Conservation (phyloP, 768 basidiomycete genomes). For the Rhodosporidiobolus odoratus region DNA sequence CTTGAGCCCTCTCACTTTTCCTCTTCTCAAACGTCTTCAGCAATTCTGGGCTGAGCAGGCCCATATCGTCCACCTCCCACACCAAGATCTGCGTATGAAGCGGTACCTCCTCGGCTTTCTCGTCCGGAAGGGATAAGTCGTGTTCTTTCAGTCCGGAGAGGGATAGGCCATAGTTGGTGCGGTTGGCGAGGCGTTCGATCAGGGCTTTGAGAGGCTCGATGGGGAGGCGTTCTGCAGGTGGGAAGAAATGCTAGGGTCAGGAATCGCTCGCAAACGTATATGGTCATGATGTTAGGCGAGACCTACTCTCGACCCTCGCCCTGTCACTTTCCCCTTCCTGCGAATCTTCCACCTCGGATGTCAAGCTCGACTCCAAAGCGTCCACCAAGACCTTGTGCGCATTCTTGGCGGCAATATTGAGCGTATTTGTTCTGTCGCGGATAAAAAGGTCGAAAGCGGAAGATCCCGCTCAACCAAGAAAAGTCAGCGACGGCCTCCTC, state of each 20-base stretch:
- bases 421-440: slow-evolving; percentile 64
- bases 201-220: slow-evolving; percentile 57
- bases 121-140: neutral
- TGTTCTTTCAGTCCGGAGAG: slow-evolving; percentile 23
- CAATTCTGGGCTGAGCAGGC: slow-evolving; percentile 64
- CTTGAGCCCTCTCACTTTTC: slow-evolving; percentile 62
- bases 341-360: slow-evolving; percentile 24
- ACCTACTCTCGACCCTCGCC: neutral
- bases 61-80: slow-evolving; percentile 70
- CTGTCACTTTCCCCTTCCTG: slow-evolving; percentile 8
- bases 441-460: too few relatives aligned
- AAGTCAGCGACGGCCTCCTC: neutral
- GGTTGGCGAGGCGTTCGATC: slow-evolving; percentile 60
- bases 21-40: slow-evolving; percentile 61
- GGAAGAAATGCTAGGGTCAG: too few relatives aligned
- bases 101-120: slow-evolving; percentile 4
- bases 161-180: slow-evolving; percentile 75
- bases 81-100: slow-evolving; percentile 66
- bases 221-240: slow-evolving; percentile 49
- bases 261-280: neutral
- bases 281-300: neutral
- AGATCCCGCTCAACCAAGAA: neutral
- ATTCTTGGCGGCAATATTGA: slow-evolving; percentile 60
- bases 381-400: slow-evolving; percentile 59
- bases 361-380: neutral